Percentiles rank a stretch among this genome's conserved stretches.
Evolutionary conservation across 2,329 filamentous ascomycete species (phyloP).

Genomic region (Alternaria rosae): DNA sequence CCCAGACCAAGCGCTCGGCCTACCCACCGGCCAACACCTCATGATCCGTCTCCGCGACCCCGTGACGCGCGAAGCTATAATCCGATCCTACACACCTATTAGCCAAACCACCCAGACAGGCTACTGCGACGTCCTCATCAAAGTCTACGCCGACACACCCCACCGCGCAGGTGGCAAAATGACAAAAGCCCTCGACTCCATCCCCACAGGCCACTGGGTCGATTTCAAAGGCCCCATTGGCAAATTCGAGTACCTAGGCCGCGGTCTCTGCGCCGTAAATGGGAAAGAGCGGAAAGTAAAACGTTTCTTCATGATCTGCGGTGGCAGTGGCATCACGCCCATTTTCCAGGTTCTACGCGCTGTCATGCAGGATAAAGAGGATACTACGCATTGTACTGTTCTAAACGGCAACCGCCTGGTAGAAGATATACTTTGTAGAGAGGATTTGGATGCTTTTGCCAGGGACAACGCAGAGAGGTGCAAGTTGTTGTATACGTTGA

Average conservation of each 20-base stretch:
- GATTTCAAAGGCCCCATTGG: constrained; percentile 91
- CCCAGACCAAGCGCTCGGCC: constrained; percentile 71
- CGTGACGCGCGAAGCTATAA: constrained; percentile 73
- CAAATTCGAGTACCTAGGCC: constrained; percentile 79
- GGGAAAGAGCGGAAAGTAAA: constrained; percentile 65
- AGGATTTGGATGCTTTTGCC: constrained; percentile 73
- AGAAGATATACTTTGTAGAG: constrained; percentile 81
- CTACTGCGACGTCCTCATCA: constrained; percentile 77
- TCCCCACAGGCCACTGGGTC: constrained; percentile 75
- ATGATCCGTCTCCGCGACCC: constrained; percentile 83
- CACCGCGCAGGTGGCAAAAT: constrained; percentile 74
- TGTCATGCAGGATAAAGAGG: constrained; percentile 69
- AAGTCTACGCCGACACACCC: constrained; percentile 74
- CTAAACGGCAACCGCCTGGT: constrained; percentile 79
- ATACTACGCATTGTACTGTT: constrained; percentile 73
- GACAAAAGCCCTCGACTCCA: constrained; percentile 77
- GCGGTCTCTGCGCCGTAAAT: constrained; percentile 69
- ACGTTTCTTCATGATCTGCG: constrained; percentile 85
- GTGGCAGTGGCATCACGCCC: constrained; percentile 89
- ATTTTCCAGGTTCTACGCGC: constrained; percentile 84
- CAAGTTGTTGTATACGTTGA: constrained; percentile 73
- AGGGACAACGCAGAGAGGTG: constrained; percentile 64
- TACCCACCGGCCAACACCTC: constrained; percentile 86
- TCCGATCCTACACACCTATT: constrained; percentile 86
- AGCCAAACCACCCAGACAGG: constrained; percentile 70